Evolutionary conservation across 371 early-diverging fungal genomes (phyloP).

Genomic region (Nematocida ausubeli): DNA sequence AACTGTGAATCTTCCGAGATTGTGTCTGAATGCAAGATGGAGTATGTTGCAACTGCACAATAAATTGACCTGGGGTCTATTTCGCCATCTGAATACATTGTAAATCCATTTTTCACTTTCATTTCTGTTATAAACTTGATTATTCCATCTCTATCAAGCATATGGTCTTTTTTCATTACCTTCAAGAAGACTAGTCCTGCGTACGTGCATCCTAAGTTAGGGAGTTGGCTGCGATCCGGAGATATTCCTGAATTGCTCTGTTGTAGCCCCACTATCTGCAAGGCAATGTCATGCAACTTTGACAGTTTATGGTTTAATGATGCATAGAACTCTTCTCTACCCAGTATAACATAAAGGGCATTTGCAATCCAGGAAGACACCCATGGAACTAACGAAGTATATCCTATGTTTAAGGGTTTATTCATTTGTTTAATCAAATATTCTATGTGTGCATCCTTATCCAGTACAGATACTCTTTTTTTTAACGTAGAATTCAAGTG

Average conservation of each 20-base stretch:
- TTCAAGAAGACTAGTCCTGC: conserved; percentile 28
- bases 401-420: neutral
- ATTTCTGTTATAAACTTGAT: conserved; percentile 74
- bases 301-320: neutral
- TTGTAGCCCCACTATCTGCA: conserved; percentile 9
- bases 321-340: conserved; percentile 24
- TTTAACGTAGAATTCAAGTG: neutral
- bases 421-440: conserved; percentile 19
- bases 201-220: conserved; percentile 46
- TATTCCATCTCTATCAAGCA: conserved; percentile 69
- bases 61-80: conserved; percentile 83
- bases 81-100: conserved; percentile 82
- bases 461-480: neutral
- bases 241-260: conserved; percentile 1
- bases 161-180: neutral
- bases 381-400: conserved; percentile 21
- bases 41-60: conserved; percentile 73
- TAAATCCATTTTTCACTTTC: conserved; percentile 82
- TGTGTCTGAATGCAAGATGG: conserved; percentile 24
- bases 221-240: conserved; percentile 4
- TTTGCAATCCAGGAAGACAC: conserved; percentile 30
- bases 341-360: conserved; percentile 38
- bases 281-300: conserved; percentile 11
- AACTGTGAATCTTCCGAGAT: conserved; percentile 52
- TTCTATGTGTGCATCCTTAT: conserved; percentile 18